A percentile compares a stretch with the other conserved stretches of the same genome.
Conservation (phyloP, 768 basidiomycete genomes). For the Pholiota molesta region DNA sequence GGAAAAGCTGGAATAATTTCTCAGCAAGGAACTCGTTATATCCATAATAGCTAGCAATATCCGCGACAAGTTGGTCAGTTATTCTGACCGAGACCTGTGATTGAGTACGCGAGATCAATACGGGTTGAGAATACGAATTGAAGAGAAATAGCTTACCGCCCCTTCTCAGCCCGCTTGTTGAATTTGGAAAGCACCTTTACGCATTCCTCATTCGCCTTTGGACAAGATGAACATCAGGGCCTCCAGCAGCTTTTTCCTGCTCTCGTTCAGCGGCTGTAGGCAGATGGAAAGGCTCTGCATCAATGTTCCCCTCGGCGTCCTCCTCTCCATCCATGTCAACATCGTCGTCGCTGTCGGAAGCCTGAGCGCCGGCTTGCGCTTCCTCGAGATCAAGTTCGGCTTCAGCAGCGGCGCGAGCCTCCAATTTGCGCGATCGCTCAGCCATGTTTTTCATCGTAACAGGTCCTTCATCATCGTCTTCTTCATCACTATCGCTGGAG, state of each 20-base stretch:
- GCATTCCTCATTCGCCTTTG: constrained; percentile 82
- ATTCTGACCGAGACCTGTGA: constrained; percentile 83
- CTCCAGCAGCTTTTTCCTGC: constrained; percentile 68
- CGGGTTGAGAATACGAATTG: neutral
- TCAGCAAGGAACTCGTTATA: constrained; percentile 96
- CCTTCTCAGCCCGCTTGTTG: constrained; percentile 64
- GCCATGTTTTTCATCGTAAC: constrained; percentile 84
- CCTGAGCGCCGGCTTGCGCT: constrained; percentile 49
- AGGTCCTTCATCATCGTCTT: constrained; percentile 52
- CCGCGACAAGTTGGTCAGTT: constrained; percentile 85
- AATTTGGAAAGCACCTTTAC: constrained; percentile 75
- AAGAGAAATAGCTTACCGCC: constrained; percentile 52
- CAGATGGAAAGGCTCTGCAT: constrained; percentile 55
- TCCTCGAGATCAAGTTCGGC: constrained; percentile 73
- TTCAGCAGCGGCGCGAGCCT: constrained; percentile 66
- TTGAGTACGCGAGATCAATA: constrained; percentile 13
- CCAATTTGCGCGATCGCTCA: constrained; percentile 75
- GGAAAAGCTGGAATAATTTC: constrained; percentile 93
- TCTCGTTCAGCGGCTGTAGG: constrained; percentile 75
- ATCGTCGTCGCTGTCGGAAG: constrained; percentile 48
- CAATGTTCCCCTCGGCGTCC: constrained; percentile 49
- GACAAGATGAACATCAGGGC: constrained; percentile 73
- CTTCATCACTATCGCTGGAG: constrained; percentile 42
- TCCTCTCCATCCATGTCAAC: constrained; percentile 44
- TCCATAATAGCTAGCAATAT: constrained; percentile 95